Conservation (phyloP, 805 yeast genomes). For the Yarrowia bubula region DNA sequence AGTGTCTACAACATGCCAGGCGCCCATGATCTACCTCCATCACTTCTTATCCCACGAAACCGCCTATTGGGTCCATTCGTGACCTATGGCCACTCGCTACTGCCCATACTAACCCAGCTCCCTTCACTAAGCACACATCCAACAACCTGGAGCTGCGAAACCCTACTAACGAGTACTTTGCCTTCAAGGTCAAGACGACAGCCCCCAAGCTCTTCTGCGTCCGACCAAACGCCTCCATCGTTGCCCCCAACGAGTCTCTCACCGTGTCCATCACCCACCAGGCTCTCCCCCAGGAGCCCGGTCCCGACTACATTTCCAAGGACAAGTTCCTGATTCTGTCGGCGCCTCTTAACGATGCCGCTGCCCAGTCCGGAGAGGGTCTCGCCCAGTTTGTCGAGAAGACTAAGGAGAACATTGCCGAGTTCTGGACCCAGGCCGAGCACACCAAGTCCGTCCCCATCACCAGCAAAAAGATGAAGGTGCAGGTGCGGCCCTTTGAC, state of each 20-base stretch:
- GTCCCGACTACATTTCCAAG: conserved; percentile 70
- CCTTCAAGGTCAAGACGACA: conserved; percentile 96
- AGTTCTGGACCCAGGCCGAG: conserved; percentile 34
- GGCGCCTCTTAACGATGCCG: conserved; percentile 48
- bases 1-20: no score
- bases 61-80: no score
- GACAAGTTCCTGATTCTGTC: conserved; percentile 92
- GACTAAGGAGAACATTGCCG: conserved; percentile 26
- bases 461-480: conserved; percentile 65
- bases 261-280: conserved; percentile 79
- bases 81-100: not conserved
- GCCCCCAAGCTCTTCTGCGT: conserved; percentile 95
- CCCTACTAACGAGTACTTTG: conserved; percentile 59
- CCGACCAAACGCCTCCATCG: conserved; percentile 86
- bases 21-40: no score
- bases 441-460: conserved; percentile 36
- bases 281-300: conserved; percentile 75
- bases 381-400: conserved; percentile 6
- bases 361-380: conserved; percentile 4
- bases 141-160: conserved; percentile 56
- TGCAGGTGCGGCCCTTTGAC: conserved; percentile 35
- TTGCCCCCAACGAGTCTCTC: conserved; percentile 69
- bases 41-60: no score
- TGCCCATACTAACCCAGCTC: conserved; percentile 51
- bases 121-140: conserved; percentile 70